Base-by-base conservation (phyloP, 495 filamentous ascomycete species). In the Immersiella caudata region DNA sequence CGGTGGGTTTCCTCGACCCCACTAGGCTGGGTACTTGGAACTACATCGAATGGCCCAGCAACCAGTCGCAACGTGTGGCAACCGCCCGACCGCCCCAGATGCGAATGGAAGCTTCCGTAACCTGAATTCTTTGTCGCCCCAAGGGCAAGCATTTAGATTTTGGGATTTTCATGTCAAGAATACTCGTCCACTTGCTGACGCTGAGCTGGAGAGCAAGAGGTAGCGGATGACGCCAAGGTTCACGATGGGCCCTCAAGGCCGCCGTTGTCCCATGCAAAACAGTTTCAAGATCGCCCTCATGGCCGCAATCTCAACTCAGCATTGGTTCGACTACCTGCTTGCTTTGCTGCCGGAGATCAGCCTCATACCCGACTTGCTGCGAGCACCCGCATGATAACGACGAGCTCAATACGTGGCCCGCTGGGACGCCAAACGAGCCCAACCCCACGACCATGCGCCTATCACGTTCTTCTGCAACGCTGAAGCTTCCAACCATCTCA, bases 1-100 rank as follows among this genome's bases (percentile, higher is more conserved):
- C 75, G 52, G 65, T 73, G 40, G 51, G 72, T 70, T 77, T 77
- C 75, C 65, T 57, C 67, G 49, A 74, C 74, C 74, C 75, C 73
- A 76, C 75, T 65, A 76, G 33, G 6, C 40, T 22, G 55, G 73
- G 75, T 76, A 76, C 74, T 26, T 51, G 50, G 36, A 61, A 73
- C 22, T 70, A 77, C 75, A 29, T 71, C 73, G 71, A 70, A 72
- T 70, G 68, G 58, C 73, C 73, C 68, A 62, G 74, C 70, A 74
- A 73, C 74, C 65, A 63, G 65, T 60, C 36, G 73, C 67, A 67
- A 73, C 74, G 63, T 64, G 66, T 60, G 40, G 73, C 67, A 67
- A 25, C 59, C 68, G 64, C 68, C 59, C 33, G 62, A 61, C 12
- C 22, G 12, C 67, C 56, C 72, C 64, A 64, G 67, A 70, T 49